Evolutionary conservation across 2,329 filamentous ascomycete genomes (phyloP).

Genomic region (Coleophoma eucalyptorum): DNA sequence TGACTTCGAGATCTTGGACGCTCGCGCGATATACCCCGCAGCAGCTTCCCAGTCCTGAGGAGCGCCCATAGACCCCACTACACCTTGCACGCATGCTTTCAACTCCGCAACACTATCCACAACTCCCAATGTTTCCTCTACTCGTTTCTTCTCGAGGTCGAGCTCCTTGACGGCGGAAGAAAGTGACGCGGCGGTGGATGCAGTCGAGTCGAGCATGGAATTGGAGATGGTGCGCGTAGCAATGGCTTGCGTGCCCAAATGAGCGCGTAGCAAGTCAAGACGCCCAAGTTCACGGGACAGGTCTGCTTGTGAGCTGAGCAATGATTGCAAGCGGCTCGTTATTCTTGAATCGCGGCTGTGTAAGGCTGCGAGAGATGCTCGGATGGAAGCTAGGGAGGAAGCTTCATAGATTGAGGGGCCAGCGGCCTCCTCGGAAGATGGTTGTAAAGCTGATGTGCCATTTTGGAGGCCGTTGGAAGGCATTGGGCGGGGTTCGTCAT

Average conservation of each 20-base stretch:
- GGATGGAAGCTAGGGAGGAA: conserved; percentile 73
- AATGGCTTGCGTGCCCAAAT: conserved; percentile 82
- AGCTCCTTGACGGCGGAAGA: conserved; percentile 83
- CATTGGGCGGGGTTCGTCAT: conserved; percentile 28
- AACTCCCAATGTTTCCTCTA: conserved; percentile 84
- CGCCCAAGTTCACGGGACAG: conserved; percentile 82
- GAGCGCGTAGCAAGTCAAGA: conserved; percentile 83
- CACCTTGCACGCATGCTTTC: conserved; percentile 92
- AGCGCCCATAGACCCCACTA: conserved; percentile 93
- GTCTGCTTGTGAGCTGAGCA: conserved; percentile 80
- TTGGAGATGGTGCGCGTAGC: conserved; percentile 80
- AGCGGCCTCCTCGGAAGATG: conserved; percentile 8
- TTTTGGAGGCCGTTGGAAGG: conserved; percentile 29
- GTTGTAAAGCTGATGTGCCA: conserved; percentile 19
- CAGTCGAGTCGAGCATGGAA: conserved; percentile 84
- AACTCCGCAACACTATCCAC: conserved; percentile 97
- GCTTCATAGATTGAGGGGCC: conserved; percentile 57
- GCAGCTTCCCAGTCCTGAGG: conserved; percentile 99
- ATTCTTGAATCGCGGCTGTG: conserved; percentile 73
- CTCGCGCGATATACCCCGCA: conserved; percentile 81
- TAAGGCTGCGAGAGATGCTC: conserved; percentile 69
- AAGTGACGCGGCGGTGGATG: conserved; percentile 79
- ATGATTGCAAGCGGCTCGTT: conserved; percentile 67
- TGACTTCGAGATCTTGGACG: conserved; percentile 72
- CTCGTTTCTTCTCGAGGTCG: conserved; percentile 86